phyloP scores from a whole-genome alignment of 2,329 filamentous ascomycete genomes.

The Penicillium brevicompactum region DNA sequence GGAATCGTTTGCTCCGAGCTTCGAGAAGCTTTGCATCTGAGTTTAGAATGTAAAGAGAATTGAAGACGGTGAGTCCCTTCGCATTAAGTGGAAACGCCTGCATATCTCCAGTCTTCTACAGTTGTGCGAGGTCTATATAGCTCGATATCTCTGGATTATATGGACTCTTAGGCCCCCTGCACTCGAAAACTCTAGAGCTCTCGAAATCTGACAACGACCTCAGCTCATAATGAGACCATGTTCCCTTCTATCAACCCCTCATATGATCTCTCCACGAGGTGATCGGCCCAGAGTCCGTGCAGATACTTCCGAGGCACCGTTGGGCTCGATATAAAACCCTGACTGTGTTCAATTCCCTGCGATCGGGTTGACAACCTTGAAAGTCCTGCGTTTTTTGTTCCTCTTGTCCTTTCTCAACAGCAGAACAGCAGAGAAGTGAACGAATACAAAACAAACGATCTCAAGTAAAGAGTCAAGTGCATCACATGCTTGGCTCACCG shows the following conservation, averaged over 20 bases:
- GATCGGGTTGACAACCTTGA: not conserved
- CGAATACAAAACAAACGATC: not conserved
- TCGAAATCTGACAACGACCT: not conserved
- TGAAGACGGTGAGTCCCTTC: too few relatives aligned
- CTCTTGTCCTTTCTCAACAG: too few relatives aligned
- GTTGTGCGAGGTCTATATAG: too few relatives aligned
- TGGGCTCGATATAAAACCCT: not conserved
- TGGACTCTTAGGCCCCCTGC: too few relatives aligned
- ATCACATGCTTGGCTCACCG: constrained; percentile 15
- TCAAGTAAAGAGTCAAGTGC: not conserved
- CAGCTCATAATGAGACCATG: not conserved
- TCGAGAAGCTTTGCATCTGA: too few relatives aligned
- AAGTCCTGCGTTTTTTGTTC: too few relatives aligned
- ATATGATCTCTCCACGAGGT: constrained; percentile 2
- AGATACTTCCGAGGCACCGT: constrained; percentile 1
- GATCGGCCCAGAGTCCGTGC: constrained; percentile 6
- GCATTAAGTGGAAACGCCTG: too few relatives aligned
- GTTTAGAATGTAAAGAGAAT: too few relatives aligned
- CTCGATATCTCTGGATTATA: too few relatives aligned
- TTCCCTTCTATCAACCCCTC: not conserved
- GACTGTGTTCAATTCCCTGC: not conserved
- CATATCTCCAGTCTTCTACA: too few relatives aligned
- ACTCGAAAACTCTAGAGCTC: not conserved
- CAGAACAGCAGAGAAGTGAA: too few relatives aligned
- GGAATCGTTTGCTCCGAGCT: too few relatives aligned